Evolutionary conservation across 306 rosid species (phyloP).

Genomic region (Purshia tridentata): DNA sequence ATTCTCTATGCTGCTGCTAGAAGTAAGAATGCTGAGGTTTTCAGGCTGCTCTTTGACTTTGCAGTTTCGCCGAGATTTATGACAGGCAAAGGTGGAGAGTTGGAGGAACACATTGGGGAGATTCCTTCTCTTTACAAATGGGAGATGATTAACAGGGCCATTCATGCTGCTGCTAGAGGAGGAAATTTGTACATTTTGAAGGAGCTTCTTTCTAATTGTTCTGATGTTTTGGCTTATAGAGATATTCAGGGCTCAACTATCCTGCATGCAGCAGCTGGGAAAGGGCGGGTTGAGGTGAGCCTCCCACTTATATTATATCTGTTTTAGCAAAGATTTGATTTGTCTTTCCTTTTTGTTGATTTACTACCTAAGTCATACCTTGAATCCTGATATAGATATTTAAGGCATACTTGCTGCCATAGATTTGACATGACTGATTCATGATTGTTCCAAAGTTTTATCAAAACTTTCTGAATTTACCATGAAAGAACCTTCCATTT

Average conservation of each 20-base stretch:
- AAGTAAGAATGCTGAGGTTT: constrained; percentile 55
- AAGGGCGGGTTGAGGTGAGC: constrained; percentile 86
- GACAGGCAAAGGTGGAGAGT: constrained; percentile 44
- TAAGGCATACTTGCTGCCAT: not conserved
- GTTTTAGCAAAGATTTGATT: constrained; percentile 5
- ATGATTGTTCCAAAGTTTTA: not conserved
- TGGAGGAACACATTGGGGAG: constrained; percentile 65
- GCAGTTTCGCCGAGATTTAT: constrained; percentile 74
- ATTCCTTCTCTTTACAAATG: constrained; percentile 69
- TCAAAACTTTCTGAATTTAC: not conserved
- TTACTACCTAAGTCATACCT: not conserved
- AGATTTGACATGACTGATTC: constrained; percentile 1
- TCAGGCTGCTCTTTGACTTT: constrained; percentile 62
- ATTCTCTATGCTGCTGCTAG: constrained; percentile 65
- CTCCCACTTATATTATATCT: constrained; percentile 1
- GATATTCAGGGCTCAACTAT: constrained; percentile 80
- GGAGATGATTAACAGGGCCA: constrained; percentile 88
- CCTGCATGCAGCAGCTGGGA: constrained; percentile 91
- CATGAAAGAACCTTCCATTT: not conserved
- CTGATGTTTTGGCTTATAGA: constrained; percentile 74
- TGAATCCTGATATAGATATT: not conserved
- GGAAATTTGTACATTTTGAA: constrained; percentile 69
- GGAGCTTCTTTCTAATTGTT: constrained; percentile 68
- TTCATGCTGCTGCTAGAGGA: constrained; percentile 96
- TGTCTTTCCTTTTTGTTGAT: not conserved